Conservation (phyloP, 2,329 filamentous ascomycete genomes). For the Aspergillus terreus region DNA sequence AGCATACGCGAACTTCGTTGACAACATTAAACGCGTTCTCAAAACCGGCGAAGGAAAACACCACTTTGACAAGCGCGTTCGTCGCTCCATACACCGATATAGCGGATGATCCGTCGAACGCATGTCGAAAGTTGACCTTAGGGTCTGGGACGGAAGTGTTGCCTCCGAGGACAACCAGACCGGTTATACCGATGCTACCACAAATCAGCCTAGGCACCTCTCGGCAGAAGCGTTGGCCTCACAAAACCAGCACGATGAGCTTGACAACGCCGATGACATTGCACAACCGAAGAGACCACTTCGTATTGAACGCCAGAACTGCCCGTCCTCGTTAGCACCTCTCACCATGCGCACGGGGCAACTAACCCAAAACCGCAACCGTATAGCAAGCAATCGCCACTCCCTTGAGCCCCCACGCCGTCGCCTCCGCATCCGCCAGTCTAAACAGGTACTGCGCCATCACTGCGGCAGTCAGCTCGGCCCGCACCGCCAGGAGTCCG, state of each 20-base stretch:
- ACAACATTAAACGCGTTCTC: slow-evolving; percentile 60
- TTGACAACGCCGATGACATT: slow-evolving; percentile 60
- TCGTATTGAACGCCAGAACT: slow-evolving; percentile 53
- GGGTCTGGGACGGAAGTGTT: slow-evolving; percentile 51
- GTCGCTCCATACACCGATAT: slow-evolving; percentile 48
- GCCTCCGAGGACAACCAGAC: slow-evolving; percentile 60
- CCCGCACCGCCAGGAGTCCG: slow-evolving; percentile 19
- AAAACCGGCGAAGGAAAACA: slow-evolving; percentile 58
- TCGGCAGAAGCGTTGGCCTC: not conserved
- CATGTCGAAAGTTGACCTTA: slow-evolving; percentile 51
- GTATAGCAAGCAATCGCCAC: slow-evolving; percentile 64
- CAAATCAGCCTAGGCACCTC: not conserved
- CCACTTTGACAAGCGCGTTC: slow-evolving; percentile 56
- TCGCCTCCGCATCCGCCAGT: slow-evolving; percentile 49
- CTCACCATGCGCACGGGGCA: not conserved
- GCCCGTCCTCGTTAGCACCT: slow-evolving; percentile 3
- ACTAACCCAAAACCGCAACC: slow-evolving; percentile 53
- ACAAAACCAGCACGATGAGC: slow-evolving; percentile 59
- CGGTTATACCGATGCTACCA: slow-evolving; percentile 52
- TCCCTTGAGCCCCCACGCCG: slow-evolving; percentile 64
- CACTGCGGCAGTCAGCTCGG: slow-evolving; percentile 37
- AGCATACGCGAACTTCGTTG: slow-evolving; percentile 53
- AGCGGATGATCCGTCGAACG: slow-evolving; percentile 50
- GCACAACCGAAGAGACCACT: slow-evolving; percentile 53
- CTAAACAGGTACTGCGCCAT: slow-evolving; percentile 61